Base-by-base conservation (phyloP, 305 asterid genomes). In the Solanum hybrid region DNA sequence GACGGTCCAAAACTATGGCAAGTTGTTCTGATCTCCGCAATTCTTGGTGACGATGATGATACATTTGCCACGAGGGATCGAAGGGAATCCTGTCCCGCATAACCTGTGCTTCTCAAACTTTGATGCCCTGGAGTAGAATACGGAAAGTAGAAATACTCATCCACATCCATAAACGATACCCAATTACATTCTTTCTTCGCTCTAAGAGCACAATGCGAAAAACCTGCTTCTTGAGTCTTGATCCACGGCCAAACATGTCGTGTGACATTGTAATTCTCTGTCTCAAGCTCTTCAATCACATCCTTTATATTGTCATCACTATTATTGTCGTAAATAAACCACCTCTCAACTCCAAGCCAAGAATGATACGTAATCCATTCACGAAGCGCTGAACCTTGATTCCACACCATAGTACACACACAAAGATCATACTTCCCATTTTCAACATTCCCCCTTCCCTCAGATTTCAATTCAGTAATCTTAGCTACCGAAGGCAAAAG, bases 221-320 rank as follows among this genome's bases (percentile, higher is more conserved):
- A 97, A 1, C 99, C 99, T 13, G 98, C 99, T 92, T 97, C 99
- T 87, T 97, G 99, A 77, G 98, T 96, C 92, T 97, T 97, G 91
- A 97, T 93, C 99, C 99, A 97, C 0, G 99, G 99, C 99, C 99
- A 97, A 4, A 93, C 95, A 69, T 97, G 98, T 93, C 99, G 92
- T 1, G 95, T 94, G 24, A 97, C 95, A 78, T 96, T 95, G 91
- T 93, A 94, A 73, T 91, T 88, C 69, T 92, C 94, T 13, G 10
- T 89, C 42, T 93, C 93, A 32, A 96, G 98, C 22, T 94, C 93
- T 69, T 78, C 91, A 77, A 95, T 86, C 40, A 94, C 93, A 40
- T 94, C 92, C 42, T 94, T 92, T 2, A 94, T 93, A 37, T 85
- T 94, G 87, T 97, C 99, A 78, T 97, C 97, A 72, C 99, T 97